These are phyloP conservation scores for Coemansia sp. DNA, from an alignment of 192 early-diverging fungal genomes.

Conservation along the genomic window DNA sequence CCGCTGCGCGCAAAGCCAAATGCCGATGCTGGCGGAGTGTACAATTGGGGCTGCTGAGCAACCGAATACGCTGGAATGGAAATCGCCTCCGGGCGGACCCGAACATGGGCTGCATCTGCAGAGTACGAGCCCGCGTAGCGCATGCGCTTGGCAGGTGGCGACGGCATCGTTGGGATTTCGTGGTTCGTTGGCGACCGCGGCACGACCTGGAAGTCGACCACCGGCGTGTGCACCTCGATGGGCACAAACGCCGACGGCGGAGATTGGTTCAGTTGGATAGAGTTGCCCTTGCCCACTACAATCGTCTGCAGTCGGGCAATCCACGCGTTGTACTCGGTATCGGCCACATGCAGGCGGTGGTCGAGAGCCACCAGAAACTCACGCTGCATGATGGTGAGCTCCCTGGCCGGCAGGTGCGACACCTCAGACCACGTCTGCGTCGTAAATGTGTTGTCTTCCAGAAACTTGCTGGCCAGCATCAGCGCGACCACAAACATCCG, in stretches of 20 bases:
- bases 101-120: not conserved
- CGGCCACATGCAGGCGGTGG: slow-evolving; percentile 69
- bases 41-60: slow-evolving; percentile 14
- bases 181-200: slow-evolving; percentile 30
- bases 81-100: slow-evolving; percentile 22
- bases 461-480: slow-evolving; percentile 82
- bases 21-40: slow-evolving; percentile 35
- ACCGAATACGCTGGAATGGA: slow-evolving; percentile 20
- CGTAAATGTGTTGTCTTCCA: slow-evolving; percentile 89
- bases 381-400: slow-evolving; percentile 86
- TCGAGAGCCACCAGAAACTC: slow-evolving; percentile 79
- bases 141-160: slow-evolving; percentile 50
- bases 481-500: slow-evolving; percentile 81
- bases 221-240: slow-evolving; percentile 21
- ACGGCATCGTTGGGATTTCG: slow-evolving; percentile 8
- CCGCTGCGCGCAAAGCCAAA: slow-evolving; percentile 28
- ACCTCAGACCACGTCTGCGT: slow-evolving; percentile 90
- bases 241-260: slow-evolving; percentile 10
- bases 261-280: slow-evolving; percentile 13
- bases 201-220: slow-evolving; percentile 41
- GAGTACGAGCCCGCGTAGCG: slow-evolving; percentile 14
- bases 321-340: slow-evolving; percentile 74
- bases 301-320: slow-evolving; percentile 49
- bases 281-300: slow-evolving; percentile 15
- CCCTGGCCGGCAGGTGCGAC: slow-evolving; percentile 71